Percentiles rank a stretch among this genome's conserved stretches.
phyloP scores from a whole-genome alignment of 148 eudicot genomes.

The Vaccinium vitisidaea region DNA sequence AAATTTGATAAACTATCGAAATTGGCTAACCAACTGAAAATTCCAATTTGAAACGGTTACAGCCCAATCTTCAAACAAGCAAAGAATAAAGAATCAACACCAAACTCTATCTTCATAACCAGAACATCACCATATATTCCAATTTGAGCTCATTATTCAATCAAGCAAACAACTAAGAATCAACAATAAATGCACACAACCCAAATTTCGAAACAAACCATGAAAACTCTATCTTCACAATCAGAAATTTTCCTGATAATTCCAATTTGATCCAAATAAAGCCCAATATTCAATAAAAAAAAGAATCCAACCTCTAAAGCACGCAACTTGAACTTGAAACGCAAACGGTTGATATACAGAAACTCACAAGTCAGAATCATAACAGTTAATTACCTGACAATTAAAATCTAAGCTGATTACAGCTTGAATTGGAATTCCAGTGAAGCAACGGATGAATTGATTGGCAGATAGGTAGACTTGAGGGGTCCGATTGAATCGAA shows the following conservation, averaged over 20 bases:
- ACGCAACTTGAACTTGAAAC: neutral
- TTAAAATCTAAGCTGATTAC: neutral
- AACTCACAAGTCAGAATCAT: neutral
- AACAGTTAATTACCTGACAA: neutral
- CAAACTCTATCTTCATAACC: neutral
- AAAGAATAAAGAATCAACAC: neutral
- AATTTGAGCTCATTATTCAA: neutral
- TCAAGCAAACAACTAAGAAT: neutral
- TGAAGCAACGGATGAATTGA: neutral
- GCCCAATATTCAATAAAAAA: too few species aligned
- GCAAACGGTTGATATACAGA: neutral
- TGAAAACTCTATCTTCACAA: neutral
- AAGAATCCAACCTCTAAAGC: neutral
- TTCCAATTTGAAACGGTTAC: neutral
- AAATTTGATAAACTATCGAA: neutral
- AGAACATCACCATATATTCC: too few species aligned
- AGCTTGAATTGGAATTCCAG: neutral
- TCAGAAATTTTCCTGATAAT: neutral
- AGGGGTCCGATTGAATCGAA: neutral
- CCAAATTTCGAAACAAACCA: neutral
- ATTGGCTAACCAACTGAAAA: neutral
- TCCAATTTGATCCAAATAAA: neutral
- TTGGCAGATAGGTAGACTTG: neutral
- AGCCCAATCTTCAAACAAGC: neutral
- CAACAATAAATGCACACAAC: neutral